Base-by-base conservation (phyloP, 176 grass and related monocot genomes). In the Thalia dealbata region DNA sequence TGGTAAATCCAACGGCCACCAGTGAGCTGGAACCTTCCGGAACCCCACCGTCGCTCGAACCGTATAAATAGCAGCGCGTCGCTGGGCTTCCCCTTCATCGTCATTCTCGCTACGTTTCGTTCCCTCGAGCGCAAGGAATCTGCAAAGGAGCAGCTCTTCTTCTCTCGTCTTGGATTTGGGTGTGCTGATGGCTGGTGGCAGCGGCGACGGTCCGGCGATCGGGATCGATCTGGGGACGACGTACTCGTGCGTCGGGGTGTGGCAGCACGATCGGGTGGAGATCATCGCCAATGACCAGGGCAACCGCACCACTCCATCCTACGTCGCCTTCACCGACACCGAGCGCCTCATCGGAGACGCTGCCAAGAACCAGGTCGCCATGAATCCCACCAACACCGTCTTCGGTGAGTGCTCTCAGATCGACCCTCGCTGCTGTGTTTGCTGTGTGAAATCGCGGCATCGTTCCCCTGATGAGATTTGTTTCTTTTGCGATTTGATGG, bases 201-300 rank as follows among this genome's bases (percentile, higher is more conserved):
- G 80, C 51, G 59, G 85, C 13, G 91, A 96, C 46, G 91, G 88
- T 24, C 92, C 89, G 71, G 92, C 92, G 7, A 96, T 96, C 60
- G 92, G 92, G 73, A 96, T 96, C 81, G 92, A 96, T 60, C 86
- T 96, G 29, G 92, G 92, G 61, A 91, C 92, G 18, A 96, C 92
- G n/a, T 96, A 96, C 81, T 96, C 92, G 45, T 96, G 92, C 80
- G 86, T 96, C 21, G 92, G 92, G 64, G 92, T 96, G 54, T 96
- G 92, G 92, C 92, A 96, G 56, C 92, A 96, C 79, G 92, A 96
- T 76, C 82, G 92, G 24, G 85, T 91, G 48, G 91, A 96, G 82
- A 96, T 96, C 81, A 86, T 91, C 83, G 91, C 91, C 62, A 96
- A 91, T 48, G 91, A 96, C 59, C 91, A 91, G 63, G 88, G 91